A percentile compares a stretch with the other conserved stretches of the same genome.
Evolutionary conservation across 192 early-diverging fungal species (phyloP).

Genomic region (Phycomyces blakesleeanus): DNA sequence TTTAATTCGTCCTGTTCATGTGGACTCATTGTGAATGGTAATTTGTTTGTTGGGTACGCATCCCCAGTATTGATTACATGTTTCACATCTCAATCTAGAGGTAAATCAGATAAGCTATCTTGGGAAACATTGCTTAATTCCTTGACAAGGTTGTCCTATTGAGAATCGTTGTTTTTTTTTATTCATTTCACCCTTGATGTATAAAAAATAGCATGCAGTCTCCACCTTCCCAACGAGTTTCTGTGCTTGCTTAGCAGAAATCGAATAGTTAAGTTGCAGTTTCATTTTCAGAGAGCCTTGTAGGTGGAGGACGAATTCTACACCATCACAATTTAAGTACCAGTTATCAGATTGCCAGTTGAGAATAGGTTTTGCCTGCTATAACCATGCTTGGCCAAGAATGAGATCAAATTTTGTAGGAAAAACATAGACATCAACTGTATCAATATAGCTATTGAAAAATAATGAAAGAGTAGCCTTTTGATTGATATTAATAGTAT

Average conservation of each 20-base stretch:
- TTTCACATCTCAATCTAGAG: background rate
- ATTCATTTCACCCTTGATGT: background rate
- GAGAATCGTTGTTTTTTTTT: background rate
- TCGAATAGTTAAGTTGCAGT: background rate
- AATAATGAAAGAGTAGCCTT: background rate
- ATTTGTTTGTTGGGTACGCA: background rate
- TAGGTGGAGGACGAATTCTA: background rate
- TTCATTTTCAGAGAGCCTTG: background rate
- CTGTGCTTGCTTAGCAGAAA: slow-evolving; percentile 7
- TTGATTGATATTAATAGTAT: background rate
- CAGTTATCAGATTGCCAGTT: slow-evolving; percentile 1
- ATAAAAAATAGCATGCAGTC: background rate
- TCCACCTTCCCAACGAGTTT: background rate
- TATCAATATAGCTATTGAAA: background rate
- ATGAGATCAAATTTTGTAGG: slow-evolving; percentile 8
- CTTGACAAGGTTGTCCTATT: slow-evolving; percentile 1
- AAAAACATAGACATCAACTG: background rate
- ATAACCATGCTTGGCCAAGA: background rate
- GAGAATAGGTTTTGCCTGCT: background rate
- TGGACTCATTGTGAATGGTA: slow-evolving; percentile 12
- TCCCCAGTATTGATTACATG: slow-evolving; percentile 13
- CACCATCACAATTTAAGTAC: background rate
- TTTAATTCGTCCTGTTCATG: slow-evolving; percentile 29
- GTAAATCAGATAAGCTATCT: slow-evolving; percentile 3
- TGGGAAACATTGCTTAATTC: slow-evolving; percentile 4